phyloP scores from a whole-genome alignment of 1,284 basidiomycete species.

The Cronartium quercuum region DNA sequence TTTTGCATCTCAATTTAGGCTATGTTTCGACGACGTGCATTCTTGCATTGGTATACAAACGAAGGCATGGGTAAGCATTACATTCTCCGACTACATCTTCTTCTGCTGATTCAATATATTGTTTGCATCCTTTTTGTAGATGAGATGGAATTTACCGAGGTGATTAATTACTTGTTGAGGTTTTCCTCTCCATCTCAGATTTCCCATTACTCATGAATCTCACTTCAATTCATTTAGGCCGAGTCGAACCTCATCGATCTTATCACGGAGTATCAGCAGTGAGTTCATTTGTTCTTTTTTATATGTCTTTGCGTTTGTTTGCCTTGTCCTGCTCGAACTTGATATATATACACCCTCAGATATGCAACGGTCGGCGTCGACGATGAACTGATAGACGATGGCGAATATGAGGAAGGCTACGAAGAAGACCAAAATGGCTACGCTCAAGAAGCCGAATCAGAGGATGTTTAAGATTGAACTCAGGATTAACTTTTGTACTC shows the following conservation, averaged over 20 bases:
- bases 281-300: background rate
- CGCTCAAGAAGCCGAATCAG: background rate
- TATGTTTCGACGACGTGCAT: slow-evolving; percentile 51
- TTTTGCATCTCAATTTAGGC: slow-evolving; percentile 42
- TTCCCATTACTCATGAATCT: too few relatives aligned
- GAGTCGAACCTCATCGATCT: slow-evolving; percentile 43
- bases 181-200: too few relatives aligned
- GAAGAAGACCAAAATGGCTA: background rate
- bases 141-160: slow-evolving; percentile 51
- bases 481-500: too few relatives aligned
- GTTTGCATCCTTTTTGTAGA: slow-evolving; percentile 40
- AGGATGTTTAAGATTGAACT: too few relatives aligned
- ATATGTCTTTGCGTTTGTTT: background rate
- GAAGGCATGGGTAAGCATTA: slow-evolving; percentile 47
- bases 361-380: background rate
- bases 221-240: too few relatives aligned
- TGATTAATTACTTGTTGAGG: slow-evolving; percentile 44
- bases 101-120: background rate
- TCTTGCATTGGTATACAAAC: slow-evolving; percentile 51
- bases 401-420: background rate
- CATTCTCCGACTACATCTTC: background rate
- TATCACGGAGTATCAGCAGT: slow-evolving; percentile 50
- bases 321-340: too few relatives aligned
- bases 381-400: background rate
- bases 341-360: background rate